Base-by-base conservation (phyloP, 805 yeast genomes). In the Candida qinlingensis region DNA sequence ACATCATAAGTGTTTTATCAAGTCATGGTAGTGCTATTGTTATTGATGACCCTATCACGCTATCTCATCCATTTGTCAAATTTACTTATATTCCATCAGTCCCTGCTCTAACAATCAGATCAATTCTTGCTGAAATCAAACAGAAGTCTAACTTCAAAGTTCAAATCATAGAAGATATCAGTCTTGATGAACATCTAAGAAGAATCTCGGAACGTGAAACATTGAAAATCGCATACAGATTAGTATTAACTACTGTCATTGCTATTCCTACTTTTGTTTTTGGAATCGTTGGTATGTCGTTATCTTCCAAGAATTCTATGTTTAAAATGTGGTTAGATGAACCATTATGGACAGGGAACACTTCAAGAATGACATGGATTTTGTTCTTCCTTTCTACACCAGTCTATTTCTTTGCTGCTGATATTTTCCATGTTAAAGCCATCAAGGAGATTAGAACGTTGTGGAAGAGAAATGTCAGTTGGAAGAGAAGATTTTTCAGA, bases 401-500 rank as follows among this genome's bases (percentile, higher is more conserved):
- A 0, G 83, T 84, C 1, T 86, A 83, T 58, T 82, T 86, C 59
- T 81, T 80, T 62, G 84, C 87, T 0, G 91, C 87, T 27, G 87
- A 81, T 58, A 72, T 82, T 3, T 86, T 85, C 66, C 94, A 86
- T 56, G 56, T 68, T 11, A 86, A 85, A 57, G 87, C 92, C 0
- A 11, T 79, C 30, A 74, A 74, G 44, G 92, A 85, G 58, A 54
- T 85, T 3, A 59, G 70, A 47, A 68, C 79, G 3, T 61, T 85
- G 31, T 85, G 88, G 87, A 60, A 68, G 12, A 69, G 72, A 39
- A 76, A 75, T 36, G 81, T 77, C 41, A 67, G 81, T 1, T 79
- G 81, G 74, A 67, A 60, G 26, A 73, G 78, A 53, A 67, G 90
- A 38, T 52, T 85, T 12, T 75, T 85, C 53, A 75, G 75, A 56